These are phyloP conservation scores for Plectosphaerella plurivora DNA, from an alignment of 2,329 filamentous ascomycete species.

Conservation along the genomic window DNA sequence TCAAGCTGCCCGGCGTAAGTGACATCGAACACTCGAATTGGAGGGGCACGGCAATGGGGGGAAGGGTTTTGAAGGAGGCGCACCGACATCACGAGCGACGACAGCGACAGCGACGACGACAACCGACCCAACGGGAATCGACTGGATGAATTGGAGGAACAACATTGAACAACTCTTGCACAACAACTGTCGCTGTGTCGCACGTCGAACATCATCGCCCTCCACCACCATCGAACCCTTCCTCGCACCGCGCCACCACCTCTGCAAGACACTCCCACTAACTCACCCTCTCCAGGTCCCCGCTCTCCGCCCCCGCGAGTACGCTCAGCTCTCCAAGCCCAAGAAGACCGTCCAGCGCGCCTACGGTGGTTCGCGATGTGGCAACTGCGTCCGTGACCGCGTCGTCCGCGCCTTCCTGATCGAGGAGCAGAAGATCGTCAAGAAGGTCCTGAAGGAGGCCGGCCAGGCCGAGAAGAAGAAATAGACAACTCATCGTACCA, in stretches of 20 bases:
- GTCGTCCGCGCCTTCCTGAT: slow-evolving; percentile 98
- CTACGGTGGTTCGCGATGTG: slow-evolving; percentile 97
- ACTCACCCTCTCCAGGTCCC: slow-evolving; percentile 59
- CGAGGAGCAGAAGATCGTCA: slow-evolving; percentile 99
- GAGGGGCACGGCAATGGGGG: not conserved
- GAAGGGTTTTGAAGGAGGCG: not conserved
- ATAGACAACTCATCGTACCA: slow-evolving; percentile 44
- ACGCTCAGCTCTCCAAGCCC: slow-evolving; percentile 92
- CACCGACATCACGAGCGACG: not conserved
- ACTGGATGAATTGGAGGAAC: no score
- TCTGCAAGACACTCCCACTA: not conserved
- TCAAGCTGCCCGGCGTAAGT: slow-evolving; percentile 97
- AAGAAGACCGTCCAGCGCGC: slow-evolving; percentile 99
- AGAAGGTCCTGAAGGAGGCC: slow-evolving; percentile 99
- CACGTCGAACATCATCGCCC: not conserved
- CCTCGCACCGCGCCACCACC: not conserved
- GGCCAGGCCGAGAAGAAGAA: slow-evolving; percentile 68
- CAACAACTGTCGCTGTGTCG: not conserved
- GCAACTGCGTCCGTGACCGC: slow-evolving; percentile 96
- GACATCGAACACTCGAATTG: slow-evolving; percentile 7
- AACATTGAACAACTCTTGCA: no score
- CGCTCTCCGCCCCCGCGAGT: slow-evolving; percentile 96
- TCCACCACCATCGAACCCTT: not conserved
- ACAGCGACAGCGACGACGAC: not conserved
- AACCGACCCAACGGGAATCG: no score